A percentile compares a stretch with the other conserved stretches of the same genome.
Evolutionary conservation across 176 grass and related monocot genomes (phyloP).

Genomic region (Ensete glaucum): DNA sequence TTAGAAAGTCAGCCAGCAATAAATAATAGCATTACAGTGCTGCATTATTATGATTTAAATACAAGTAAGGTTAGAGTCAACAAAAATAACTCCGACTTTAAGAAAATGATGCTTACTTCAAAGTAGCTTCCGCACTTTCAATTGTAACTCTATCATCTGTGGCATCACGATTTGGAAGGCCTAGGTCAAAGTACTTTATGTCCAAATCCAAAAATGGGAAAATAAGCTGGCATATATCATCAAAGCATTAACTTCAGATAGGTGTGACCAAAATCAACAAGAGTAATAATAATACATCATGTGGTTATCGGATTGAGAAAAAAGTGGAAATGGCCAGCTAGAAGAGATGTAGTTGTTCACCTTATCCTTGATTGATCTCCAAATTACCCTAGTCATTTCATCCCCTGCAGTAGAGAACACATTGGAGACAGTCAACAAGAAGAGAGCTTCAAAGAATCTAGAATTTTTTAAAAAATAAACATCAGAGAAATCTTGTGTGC

Average conservation of each 20-base stretch:
- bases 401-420: constrained; percentile 43
- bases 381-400: constrained; percentile 96
- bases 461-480: not conserved
- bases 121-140: constrained; percentile 77
- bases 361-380: constrained; percentile 96
- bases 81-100: not conserved
- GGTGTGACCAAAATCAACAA: not conserved
- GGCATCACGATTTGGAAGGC: constrained; percentile 71
- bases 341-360: constrained; percentile 9
- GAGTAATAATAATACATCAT: not conserved
- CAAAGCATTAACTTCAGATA: constrained; percentile 9
- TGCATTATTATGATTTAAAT: not conserved
- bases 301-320: not conserved
- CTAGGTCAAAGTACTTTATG: constrained; percentile 91
- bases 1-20: not conserved
- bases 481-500: not conserved
- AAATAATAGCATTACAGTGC: not conserved
- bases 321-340: not conserved
- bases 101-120: constrained; percentile 39
- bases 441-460: not conserved
- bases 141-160: constrained; percentile 83
- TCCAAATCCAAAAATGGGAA: constrained; percentile 80
- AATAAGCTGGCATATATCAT: constrained; percentile 54
- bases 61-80: not conserved
- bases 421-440: not conserved